These are phyloP conservation scores for Flaveria trinervia DNA, from an alignment of 129 eudicot species.

Conservation along the genomic window DNA sequence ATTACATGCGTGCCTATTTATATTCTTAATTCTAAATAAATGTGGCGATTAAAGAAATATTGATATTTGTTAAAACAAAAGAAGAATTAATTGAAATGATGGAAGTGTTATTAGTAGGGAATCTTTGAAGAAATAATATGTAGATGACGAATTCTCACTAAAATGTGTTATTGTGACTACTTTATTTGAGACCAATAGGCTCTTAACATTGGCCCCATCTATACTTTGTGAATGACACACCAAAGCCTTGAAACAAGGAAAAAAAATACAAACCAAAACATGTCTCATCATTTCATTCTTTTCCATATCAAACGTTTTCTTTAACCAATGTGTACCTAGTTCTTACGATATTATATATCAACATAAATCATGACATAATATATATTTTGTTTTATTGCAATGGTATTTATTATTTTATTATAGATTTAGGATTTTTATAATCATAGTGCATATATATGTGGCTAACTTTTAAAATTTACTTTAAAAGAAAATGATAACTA, in stretches of 20 bases:
- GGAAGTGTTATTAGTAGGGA: constrained; percentile 13
- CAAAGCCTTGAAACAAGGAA: constrained; percentile 39
- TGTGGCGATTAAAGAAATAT: no score
- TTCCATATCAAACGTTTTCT: neutral
- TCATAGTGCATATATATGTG: neutral
- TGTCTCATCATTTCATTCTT: constrained; percentile 28
- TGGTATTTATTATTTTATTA: neutral
- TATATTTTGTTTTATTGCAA: neutral
- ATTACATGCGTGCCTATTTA: no score
- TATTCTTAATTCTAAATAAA: no score
- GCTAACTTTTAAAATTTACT: neutral
- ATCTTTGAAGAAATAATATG: constrained; percentile 30
- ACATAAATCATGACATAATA: neutral
- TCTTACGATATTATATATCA: neutral
- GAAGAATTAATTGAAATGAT: neutral
- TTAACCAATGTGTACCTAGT: neutral
- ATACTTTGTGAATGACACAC: constrained; percentile 21
- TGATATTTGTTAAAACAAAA: no score
- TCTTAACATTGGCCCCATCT: constrained; percentile 30
- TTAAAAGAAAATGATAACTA: neutral
- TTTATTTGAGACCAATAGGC: constrained; percentile 11
- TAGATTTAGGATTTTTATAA: neutral
- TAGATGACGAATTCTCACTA: constrained; percentile 28
- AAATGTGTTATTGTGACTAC: constrained; percentile 22
- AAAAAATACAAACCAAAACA: constrained; percentile 26